Percentiles rank a stretch among this genome's conserved stretches.
phyloP scores from a whole-genome alignment of 139 green algal genomes.

The Volvox africanus region DNA sequence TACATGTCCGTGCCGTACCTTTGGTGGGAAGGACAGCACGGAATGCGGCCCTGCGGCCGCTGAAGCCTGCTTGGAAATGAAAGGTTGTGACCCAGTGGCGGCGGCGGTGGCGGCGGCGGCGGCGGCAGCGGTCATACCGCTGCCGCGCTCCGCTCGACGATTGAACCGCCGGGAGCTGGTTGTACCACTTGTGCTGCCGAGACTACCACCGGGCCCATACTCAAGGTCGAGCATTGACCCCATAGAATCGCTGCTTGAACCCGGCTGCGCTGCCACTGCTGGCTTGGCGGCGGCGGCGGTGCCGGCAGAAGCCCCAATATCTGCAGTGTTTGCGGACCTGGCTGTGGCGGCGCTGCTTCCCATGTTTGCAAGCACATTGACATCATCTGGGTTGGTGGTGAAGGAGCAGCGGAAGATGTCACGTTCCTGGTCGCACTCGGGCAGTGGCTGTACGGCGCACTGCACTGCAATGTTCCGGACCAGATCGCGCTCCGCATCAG shows the following conservation, averaged over 20 bases:
- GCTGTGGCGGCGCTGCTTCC: background rate
- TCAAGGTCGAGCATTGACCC: background rate
- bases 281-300: background rate
- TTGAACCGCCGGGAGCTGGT: background rate
- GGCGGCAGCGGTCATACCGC: background rate
- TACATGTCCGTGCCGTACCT: background rate
- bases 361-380: background rate
- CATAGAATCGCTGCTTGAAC: background rate
- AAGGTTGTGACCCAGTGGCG: background rate
- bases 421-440: background rate
- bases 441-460: constrained; percentile 23
- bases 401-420: constrained; percentile 38
- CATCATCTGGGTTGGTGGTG: background rate
- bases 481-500: constrained; percentile 55
- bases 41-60: background rate
- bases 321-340: background rate
- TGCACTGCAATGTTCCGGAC: background rate
- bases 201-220: background rate
- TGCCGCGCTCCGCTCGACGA: constrained; percentile 7
- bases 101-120: background rate
- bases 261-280: background rate
- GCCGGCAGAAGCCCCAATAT: background rate
- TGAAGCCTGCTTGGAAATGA: background rate
- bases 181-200: background rate
- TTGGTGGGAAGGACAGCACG: constrained; percentile 12